Evolutionary conservation across 164 flowering plant genomes (phyloP).

Genomic region (Liriodendron chinense): DNA sequence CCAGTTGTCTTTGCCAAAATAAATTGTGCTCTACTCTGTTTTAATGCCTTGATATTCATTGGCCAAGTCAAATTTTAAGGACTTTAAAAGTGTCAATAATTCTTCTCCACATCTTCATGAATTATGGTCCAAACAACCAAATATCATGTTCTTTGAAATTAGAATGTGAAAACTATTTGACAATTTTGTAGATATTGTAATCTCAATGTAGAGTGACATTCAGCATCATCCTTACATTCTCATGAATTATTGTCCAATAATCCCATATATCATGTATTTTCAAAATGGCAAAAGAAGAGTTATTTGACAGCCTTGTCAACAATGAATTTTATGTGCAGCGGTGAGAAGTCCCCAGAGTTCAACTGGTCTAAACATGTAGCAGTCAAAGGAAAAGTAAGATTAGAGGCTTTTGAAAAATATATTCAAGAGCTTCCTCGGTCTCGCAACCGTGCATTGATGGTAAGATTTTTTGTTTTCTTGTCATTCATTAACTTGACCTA

Average conservation of each 20-base stretch:
- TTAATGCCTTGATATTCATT: no score
- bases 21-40: no score
- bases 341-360: constrained; percentile 49
- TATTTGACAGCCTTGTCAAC: constrained; percentile 11
- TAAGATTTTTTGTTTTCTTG: constrained; percentile 22
- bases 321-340: constrained; percentile 37
- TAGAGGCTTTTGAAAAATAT: constrained; percentile 60
- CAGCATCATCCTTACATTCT: neutral
- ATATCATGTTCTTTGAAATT: neutral
- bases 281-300: neutral
- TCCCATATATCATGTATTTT: neutral
- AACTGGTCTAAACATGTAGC: constrained; percentile 51
- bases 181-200: neutral
- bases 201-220: neutral
- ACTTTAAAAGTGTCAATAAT: no score
- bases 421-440: constrained; percentile 70
- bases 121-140: neutral
- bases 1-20: no score
- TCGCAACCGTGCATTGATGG: constrained; percentile 57
- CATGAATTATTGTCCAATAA: neutral
- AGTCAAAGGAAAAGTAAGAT: constrained; percentile 62
- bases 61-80: no score
- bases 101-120: neutral
- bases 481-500: neutral
- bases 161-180: neutral